Base-by-base conservation (phyloP, 331 rosid species). In the Cydonia oblonga region DNA sequence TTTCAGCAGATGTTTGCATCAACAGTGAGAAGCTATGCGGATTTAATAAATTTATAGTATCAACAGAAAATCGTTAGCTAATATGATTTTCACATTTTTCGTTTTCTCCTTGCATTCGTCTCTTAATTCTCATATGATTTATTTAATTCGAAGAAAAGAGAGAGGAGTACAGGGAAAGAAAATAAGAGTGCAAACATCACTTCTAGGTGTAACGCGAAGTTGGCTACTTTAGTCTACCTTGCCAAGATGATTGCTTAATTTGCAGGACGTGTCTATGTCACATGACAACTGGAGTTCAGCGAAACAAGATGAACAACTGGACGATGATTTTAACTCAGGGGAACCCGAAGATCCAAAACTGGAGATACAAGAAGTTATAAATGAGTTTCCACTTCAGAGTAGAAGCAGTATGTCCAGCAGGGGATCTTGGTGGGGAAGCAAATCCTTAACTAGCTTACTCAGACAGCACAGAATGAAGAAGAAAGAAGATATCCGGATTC, bases 401-500 rank as follows among this genome's bases (percentile, higher is more conserved):
- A 51, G 32, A 15, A 56, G 33, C 18, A 15, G 30, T 56, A 54
- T 2, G 23, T 20, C 4, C 51, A 59, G 38, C 53, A 11, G 46
- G 52, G 22, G 12, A 64, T 20, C 64, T 16, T 73, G 71, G 71
- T 73, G 64, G 4, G 63, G 64, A 66, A 62, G 66, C 14, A 35
- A 63, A 44, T 25, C 75, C 58, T 24, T 76, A 5, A 54, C 59
- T 1, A 62, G 71, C 76, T 61, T 70, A 2, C 29, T 76, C 24
- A 63, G 71, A 70, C 49, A 32, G 23, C 68, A 18, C 40, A 70
- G 19, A 20, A 11, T 23, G 28, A 62, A 52, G 66, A 76, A 71
- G 46, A 76, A 76, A 70, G 80, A 76, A 32, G 80, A 76, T 24
- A 25, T 14, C 51, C 65, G 80, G 64, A 70, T 76, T 35, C 75